Conservation (phyloP, 106 monocot species). For the Dendrobium nobile region DNA sequence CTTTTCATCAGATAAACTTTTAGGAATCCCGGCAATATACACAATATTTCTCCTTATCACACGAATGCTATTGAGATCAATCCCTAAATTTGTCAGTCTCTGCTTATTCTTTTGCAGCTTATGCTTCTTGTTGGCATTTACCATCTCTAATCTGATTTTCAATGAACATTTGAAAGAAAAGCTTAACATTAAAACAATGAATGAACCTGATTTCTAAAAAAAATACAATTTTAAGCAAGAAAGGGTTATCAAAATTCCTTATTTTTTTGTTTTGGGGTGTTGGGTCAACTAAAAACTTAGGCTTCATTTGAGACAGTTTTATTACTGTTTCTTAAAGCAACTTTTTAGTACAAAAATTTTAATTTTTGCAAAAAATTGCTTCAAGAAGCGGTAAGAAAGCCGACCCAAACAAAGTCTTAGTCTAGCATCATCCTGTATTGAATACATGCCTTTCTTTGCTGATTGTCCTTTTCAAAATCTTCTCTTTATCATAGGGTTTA, state of each 20-base stretch:
- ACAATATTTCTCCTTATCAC: slow-evolving; percentile 39
- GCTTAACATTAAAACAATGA: not conserved
- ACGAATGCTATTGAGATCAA: slow-evolving; percentile 15
- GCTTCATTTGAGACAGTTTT: too few relatives aligned
- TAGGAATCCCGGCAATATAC: slow-evolving; percentile 35
- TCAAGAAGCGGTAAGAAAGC: too few relatives aligned
- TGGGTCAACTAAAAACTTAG: not conserved
- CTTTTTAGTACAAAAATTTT: too few relatives aligned
- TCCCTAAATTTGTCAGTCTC: slow-evolving; percentile 1
- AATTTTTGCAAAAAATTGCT: too few relatives aligned
- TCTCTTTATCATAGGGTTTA: slow-evolving; percentile 39
- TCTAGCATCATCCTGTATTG: not conserved
- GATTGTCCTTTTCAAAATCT: slow-evolving; percentile 25
- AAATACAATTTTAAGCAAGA: not conserved
- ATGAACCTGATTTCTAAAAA: not conserved
- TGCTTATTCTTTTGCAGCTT: slow-evolving; percentile 24
- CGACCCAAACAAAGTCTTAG: not conserved
- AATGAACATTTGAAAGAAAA: not conserved
- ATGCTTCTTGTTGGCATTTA: slow-evolving; percentile 22
- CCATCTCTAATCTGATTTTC: slow-evolving; percentile 17
- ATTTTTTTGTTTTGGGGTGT: not conserved
- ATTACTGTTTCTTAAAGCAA: too few relatives aligned
- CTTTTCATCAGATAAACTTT: slow-evolving; percentile 30
- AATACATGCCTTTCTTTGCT: slow-evolving; percentile 29
- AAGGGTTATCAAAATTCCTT: not conserved